Evolutionary conservation across 495 filamentous ascomycete genomes (phyloP).

Genomic region (Talaromyces liani): DNA sequence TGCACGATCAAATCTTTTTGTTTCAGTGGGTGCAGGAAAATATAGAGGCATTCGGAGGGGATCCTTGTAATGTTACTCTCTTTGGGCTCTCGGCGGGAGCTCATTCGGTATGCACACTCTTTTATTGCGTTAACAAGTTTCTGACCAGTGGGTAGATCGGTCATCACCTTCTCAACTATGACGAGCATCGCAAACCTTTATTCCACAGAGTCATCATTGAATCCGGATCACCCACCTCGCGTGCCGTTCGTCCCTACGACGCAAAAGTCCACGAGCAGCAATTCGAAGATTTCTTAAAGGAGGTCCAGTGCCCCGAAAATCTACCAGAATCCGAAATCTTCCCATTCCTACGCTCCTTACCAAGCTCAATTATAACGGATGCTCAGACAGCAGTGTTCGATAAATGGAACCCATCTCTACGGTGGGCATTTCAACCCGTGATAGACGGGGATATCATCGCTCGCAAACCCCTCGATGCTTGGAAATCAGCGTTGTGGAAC

Average conservation of each 20-base stretch:
- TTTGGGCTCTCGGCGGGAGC: slow-evolving; percentile 55
- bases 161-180: slow-evolving; percentile 54
- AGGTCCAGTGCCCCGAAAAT: slow-evolving; percentile 28
- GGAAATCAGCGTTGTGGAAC: slow-evolving; percentile 43
- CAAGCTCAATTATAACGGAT: slow-evolving; percentile 33
- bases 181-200: slow-evolving; percentile 23
- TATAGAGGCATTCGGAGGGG: slow-evolving; percentile 45
- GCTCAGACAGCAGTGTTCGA: slow-evolving; percentile 47
- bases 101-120: slow-evolving; percentile 24
- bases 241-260: slow-evolving; percentile 47
- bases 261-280: slow-evolving; percentile 52
- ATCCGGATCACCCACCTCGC: slow-evolving; percentile 55
- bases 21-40: slow-evolving; percentile 55
- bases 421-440: slow-evolving; percentile 63
- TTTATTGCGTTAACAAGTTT: background rate
- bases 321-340: slow-evolving; percentile 40
- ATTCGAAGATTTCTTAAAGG: slow-evolving; percentile 48
- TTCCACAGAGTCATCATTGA: slow-evolving; percentile 59
- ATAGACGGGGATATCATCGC: slow-evolving; percentile 52
- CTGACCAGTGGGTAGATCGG: slow-evolving; percentile 40
- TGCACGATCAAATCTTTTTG: slow-evolving; percentile 48
- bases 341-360: slow-evolving; percentile 40
- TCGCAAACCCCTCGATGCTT: slow-evolving; percentile 48
- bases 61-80: slow-evolving; percentile 53
- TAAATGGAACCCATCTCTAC: slow-evolving; percentile 44